Conservation (phyloP, 805 yeast species). For the Myxozyma neglecta region DNA sequence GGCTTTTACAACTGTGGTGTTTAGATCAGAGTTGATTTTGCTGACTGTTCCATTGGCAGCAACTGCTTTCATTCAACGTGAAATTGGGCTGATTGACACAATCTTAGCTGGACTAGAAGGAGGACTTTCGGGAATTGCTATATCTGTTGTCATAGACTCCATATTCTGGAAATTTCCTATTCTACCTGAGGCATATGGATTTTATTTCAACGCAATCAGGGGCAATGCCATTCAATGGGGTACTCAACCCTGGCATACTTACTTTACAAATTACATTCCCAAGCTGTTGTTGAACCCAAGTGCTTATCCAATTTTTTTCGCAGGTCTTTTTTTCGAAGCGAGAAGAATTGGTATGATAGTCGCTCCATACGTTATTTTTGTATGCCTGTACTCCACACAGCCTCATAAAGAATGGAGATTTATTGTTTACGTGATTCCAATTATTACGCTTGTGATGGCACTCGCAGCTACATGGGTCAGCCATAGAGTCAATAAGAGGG, state of each 20-base stretch:
- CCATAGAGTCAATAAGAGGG: slow-evolving; percentile 17
- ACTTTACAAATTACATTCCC: slow-evolving; percentile 59
- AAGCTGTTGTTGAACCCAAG: slow-evolving; percentile 41
- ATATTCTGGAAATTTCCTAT: slow-evolving; percentile 64
- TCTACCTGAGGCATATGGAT: slow-evolving; percentile 76
- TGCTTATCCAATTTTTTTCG: slow-evolving; percentile 45
- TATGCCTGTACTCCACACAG: slow-evolving; percentile 69
- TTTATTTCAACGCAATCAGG: slow-evolving; percentile 70
- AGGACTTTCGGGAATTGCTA: slow-evolving; percentile 49
- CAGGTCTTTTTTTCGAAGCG: slow-evolving; percentile 46
- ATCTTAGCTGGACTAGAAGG: slow-evolving; percentile 52
- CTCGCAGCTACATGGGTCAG: slow-evolving; percentile 48
- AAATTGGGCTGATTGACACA: slow-evolving; percentile 46
- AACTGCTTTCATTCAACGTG: slow-evolving; percentile 49
- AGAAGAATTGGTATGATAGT: slow-evolving; percentile 40
- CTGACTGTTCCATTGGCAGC: slow-evolving; percentile 49
- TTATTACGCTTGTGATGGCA: slow-evolving; percentile 63
- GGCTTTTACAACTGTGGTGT: slow-evolving; percentile 63
- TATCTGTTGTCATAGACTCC: slow-evolving; percentile 61
- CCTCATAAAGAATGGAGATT: slow-evolving; percentile 97
- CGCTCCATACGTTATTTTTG: slow-evolving; percentile 54
- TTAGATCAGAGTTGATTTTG: slow-evolving; percentile 70
- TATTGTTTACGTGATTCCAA: slow-evolving; percentile 71
- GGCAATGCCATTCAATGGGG: slow-evolving; percentile 86
- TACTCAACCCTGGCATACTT: slow-evolving; percentile 67